Conservation (phyloP, 2,329 filamentous ascomycete species). For the Beauveria brongniartii region DNA sequence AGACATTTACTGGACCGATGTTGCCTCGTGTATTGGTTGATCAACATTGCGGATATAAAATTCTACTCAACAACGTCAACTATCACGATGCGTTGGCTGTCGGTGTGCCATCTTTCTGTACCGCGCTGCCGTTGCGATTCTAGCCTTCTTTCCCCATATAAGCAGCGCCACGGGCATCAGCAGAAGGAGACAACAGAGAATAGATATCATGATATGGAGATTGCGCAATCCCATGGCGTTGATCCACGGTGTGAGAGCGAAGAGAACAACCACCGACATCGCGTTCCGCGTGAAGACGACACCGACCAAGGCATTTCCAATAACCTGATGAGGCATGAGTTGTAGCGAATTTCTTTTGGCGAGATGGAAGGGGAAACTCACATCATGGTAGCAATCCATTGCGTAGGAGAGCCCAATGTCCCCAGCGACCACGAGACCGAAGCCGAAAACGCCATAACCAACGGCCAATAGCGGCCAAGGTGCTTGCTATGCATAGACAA, state of each 20-base stretch:
- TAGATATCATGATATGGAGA: constrained; percentile 12
- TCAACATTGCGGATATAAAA: neutral
- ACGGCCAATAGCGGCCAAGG: constrained; percentile 31
- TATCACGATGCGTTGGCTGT: constrained; percentile 12
- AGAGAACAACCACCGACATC: constrained; percentile 16
- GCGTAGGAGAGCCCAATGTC: constrained; percentile 27
- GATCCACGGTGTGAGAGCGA: constrained; percentile 18
- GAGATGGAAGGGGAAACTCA: constrained; percentile 12
- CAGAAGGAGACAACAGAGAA: constrained; percentile 8
- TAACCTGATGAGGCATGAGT: constrained; percentile 14
- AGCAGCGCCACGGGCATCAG: constrained; percentile 10
- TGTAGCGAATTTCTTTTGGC: neutral
- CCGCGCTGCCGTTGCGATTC: constrained; percentile 7
- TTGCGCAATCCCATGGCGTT: constrained; percentile 16
- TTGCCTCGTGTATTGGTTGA: neutral
- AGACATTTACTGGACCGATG: constrained; percentile 9
- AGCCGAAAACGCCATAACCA: constrained; percentile 27
- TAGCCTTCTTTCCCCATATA: constrained; percentile 13
- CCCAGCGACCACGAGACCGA: constrained; percentile 25
- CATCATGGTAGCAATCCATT: constrained; percentile 29
- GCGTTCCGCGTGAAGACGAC: constrained; percentile 19
- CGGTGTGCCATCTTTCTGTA: constrained; percentile 8
- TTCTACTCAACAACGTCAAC: neutral
- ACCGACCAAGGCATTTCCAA: constrained; percentile 19
- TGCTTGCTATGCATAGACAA: constrained; percentile 19